These are phyloP conservation scores for Neodidymelliopsis sp. DNA, from an alignment of 2,329 filamentous ascomycete species.

Conservation along the genomic window DNA sequence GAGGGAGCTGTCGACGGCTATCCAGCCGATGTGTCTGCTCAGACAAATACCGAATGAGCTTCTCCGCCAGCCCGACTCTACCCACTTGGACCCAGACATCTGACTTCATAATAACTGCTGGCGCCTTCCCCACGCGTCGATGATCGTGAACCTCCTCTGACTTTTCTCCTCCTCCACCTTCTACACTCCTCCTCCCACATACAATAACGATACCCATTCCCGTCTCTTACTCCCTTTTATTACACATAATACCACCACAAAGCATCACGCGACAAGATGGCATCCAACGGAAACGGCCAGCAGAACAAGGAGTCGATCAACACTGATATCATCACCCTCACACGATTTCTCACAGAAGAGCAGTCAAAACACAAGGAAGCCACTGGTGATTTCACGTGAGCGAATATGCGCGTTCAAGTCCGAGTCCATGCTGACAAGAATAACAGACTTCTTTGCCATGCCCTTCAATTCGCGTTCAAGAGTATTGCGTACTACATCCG, in stretches of 20 bases:
- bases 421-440: slow-evolving; percentile 1
- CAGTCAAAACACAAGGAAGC: slow-evolving; percentile 92
- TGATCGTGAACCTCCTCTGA: slow-evolving; percentile 17
- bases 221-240: neutral
- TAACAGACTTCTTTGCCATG: slow-evolving; percentile 89
- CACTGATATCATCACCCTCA: slow-evolving; percentile 94
- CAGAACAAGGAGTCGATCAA: slow-evolving; percentile 80
- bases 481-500: slow-evolving; percentile 99
- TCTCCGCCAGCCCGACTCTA: slow-evolving; percentile 50
- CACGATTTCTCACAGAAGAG: slow-evolving; percentile 94
- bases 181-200: slow-evolving; percentile 8
- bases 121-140: slow-evolving; percentile 26
- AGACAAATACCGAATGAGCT: slow-evolving; percentile 45
- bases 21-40: slow-evolving; percentile 34
- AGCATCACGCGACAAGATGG: slow-evolving; percentile 38
- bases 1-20: slow-evolving; percentile 31
- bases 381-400: slow-evolving; percentile 96
- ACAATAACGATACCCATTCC: slow-evolving; percentile 5
- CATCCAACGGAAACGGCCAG: slow-evolving; percentile 49
- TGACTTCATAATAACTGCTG: slow-evolving; percentile 38
- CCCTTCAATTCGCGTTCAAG: slow-evolving; percentile 99
- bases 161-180: slow-evolving; percentile 12
- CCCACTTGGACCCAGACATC: slow-evolving; percentile 43
- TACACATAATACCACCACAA: slow-evolving; percentile 1
- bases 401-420: neutral